Base-by-base conservation (phyloP, 140 eudicot genomes). In the Ambrosia hybrid region DNA sequence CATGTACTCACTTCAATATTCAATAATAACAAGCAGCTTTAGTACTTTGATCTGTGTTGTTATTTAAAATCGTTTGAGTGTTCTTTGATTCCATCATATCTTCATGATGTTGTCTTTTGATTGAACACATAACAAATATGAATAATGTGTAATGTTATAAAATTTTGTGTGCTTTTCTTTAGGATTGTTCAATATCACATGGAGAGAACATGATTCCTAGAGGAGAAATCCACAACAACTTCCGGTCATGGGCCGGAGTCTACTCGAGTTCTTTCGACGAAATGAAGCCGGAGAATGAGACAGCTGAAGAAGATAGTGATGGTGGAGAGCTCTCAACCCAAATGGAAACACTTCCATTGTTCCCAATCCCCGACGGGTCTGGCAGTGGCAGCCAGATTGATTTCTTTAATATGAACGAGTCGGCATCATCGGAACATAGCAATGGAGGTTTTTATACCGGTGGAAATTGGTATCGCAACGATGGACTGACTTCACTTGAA, bases 141-240 rank as follows among this genome's bases (percentile, higher is more conserved):
- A n/a, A n/a, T n/a, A n/a, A n/a, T n/a, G n/a, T n/a, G n/a, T n/a
- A n/a, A n/a, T n/a, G n/a, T n/a, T n/a, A n/a, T n/a, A n/a, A n/a
- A n/a, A n/a, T n/a, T n/a, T n/a, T n/a, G n/a, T n/a, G n/a, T n/a
- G n/a, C 62, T 33, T 26, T 30, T 46, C 17, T 5, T 51, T 53
- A 91, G 98, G 96, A 89, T 14, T 89, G 95, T 73, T 83, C 95
- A 5, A 89, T 89, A 77, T 89, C 96, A 69, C 85, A 79, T 1
- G 84, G 67, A 57, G 89, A 75, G 12, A 51, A 21, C 73, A 76
- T 38, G 51, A 59, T 77, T n/a, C 71, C 75, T 4, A 79, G 81
- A 72, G 65, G 66, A 37, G 79, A 33, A 67, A 65, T 58, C 55
- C 82, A n/a, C n/a, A n/a, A 80, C 4, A 82, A 80, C 30, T 79